A percentile compares a stretch with the other conserved stretches of the same genome.
These are phyloP conservation scores for Penicillium sp. DNA, from an alignment of 2,329 filamentous ascomycete genomes.

Conservation along the genomic window DNA sequence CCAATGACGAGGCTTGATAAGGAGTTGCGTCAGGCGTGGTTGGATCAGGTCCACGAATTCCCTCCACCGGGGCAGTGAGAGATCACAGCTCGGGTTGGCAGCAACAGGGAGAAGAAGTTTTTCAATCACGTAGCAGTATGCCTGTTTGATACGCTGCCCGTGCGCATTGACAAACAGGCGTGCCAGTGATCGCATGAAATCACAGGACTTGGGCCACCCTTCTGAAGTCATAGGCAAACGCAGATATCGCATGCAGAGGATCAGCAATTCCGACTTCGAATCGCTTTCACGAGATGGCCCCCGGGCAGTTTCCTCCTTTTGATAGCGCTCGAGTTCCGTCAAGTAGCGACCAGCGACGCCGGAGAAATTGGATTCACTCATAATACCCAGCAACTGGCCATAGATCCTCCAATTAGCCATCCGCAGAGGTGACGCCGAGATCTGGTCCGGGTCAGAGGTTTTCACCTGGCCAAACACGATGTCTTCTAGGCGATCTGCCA, in stretches of 20 bases:
- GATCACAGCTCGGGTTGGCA: constrained; percentile 65
- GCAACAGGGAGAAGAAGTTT: constrained; percentile 79
- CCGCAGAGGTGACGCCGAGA: constrained; percentile 62
- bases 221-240: constrained; percentile 65
- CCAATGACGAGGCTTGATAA: constrained; percentile 90
- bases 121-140: constrained; percentile 86
- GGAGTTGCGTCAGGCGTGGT: constrained; percentile 70
- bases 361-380: constrained; percentile 85
- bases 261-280: constrained; percentile 72
- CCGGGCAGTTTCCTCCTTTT: constrained; percentile 58
- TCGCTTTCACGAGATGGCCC: constrained; percentile 54
- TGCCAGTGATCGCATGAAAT: constrained; percentile 74
- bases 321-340: constrained; percentile 65
- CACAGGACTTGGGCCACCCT: constrained; percentile 76
- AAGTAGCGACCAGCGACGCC: constrained; percentile 77
- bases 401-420: constrained; percentile 95
- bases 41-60: constrained; percentile 72
- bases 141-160: constrained; percentile 80
- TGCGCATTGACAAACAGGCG: constrained; percentile 76
- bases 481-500: constrained; percentile 86
- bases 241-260: constrained; percentile 85
- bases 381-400: constrained; percentile 82
- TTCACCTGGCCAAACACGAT: constrained; percentile 96
- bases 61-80: constrained; percentile 75
- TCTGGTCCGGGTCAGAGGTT: constrained; percentile 72